Evolutionary conservation across 768 basidiomycete genomes (phyloP).

Genomic region (Gloeostereum incarnatum): DNA sequence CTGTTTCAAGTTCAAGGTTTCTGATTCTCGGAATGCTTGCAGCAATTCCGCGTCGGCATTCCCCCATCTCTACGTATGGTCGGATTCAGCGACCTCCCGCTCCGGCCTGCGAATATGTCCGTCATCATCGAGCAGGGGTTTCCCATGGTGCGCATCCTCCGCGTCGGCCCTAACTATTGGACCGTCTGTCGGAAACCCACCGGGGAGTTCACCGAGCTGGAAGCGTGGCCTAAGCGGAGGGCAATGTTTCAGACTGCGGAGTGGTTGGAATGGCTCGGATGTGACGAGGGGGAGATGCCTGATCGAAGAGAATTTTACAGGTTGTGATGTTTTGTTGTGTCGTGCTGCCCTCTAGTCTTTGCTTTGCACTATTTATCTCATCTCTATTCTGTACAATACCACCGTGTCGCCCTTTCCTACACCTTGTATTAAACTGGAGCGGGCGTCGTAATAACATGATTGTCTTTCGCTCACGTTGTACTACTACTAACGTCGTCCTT

Average conservation of each 20-base stretch:
- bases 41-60: conserved; percentile 55
- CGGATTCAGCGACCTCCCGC: conserved; percentile 39
- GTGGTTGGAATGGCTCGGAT: conserved; percentile 60
- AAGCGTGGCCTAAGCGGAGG: conserved; percentile 48
- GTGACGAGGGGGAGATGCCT: conserved; percentile 33
- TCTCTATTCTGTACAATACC: too few relatives aligned
- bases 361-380: too few relatives aligned
- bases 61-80: conserved; percentile 46
- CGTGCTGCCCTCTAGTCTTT: too few relatives aligned
- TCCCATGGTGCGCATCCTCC: conserved; percentile 48
- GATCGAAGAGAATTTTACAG: conserved; percentile 11
- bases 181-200: conserved; percentile 23
- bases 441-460: too few relatives aligned
- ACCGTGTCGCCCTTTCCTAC: too few relatives aligned
- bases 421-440: too few relatives aligned
- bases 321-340: too few relatives aligned
- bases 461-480: too few relatives aligned
- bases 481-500: too few relatives aligned
- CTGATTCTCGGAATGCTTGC: conserved; percentile 1
- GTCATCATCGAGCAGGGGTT: conserved; percentile 50
- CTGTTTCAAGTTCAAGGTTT: background rate
- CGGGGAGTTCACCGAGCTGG: conserved; percentile 22
- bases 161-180: conserved; percentile 45
- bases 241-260: conserved; percentile 42
- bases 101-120: conserved; percentile 25